Percentiles rank a stretch among this genome's conserved stretches.
phyloP scores from a whole-genome alignment of 2,329 filamentous ascomycete genomes.

The Uncinocarpus reesii region DNA sequence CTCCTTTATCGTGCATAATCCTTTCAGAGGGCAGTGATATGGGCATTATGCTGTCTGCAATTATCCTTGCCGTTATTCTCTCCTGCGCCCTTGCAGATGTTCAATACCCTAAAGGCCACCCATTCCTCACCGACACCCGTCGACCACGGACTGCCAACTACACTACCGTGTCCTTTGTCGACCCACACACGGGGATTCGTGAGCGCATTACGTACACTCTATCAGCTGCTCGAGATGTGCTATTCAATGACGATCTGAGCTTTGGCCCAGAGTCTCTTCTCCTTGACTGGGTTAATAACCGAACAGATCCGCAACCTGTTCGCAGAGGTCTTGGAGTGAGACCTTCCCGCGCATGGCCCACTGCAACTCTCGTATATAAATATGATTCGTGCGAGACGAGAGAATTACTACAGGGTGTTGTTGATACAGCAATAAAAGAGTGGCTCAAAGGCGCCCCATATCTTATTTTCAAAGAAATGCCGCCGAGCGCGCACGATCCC shows the following conservation, averaged over 20 bases:
- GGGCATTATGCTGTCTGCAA: too few relatives aligned
- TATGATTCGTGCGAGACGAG: slow-evolving; percentile 9
- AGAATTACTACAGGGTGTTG: slow-evolving; percentile 7
- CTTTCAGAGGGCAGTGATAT: too few relatives aligned
- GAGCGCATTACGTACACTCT: slow-evolving; percentile 5
- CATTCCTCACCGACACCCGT: slow-evolving; percentile 6
- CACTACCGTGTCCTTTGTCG: slow-evolving; percentile 1
- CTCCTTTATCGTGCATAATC: too few relatives aligned
- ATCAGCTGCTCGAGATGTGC: slow-evolving; percentile 4
- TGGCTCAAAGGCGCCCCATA: slow-evolving; percentile 7
- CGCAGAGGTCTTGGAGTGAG: slow-evolving; percentile 7
- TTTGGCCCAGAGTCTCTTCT: slow-evolving; percentile 6
- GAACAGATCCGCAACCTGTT: background rate
- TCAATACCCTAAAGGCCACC: slow-evolving; percentile 8
- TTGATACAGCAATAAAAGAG: slow-evolving; percentile 7
- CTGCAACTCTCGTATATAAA: slow-evolving; percentile 7
- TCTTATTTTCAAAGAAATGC: slow-evolving; percentile 5
- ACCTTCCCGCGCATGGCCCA: background rate
- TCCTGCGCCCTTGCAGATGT: background rate
- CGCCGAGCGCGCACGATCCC: slow-evolving; percentile 3
- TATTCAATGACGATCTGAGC: slow-evolving; percentile 7
- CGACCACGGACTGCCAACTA: background rate
- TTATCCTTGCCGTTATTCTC: background rate
- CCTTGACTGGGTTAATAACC: slow-evolving; percentile 7
- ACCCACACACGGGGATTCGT: background rate